These are phyloP conservation scores for Cyberlindnera maritima DNA, from an alignment of 805 yeast genomes.

Conservation along the genomic window DNA sequence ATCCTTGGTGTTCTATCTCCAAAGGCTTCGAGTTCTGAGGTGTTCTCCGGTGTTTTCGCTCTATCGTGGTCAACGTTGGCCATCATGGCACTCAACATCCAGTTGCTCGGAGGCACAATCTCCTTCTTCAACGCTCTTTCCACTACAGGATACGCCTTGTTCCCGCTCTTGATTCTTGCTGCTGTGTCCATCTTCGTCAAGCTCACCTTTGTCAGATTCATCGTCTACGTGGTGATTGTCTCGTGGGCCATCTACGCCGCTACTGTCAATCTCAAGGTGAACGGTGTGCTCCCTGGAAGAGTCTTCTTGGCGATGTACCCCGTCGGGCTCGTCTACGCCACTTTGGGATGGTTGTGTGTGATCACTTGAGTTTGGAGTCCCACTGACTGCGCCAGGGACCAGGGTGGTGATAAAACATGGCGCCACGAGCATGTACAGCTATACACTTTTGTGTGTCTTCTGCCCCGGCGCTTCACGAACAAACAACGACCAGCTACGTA, in stretches of 20 bases:
- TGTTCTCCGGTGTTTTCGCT: conserved; percentile 63
- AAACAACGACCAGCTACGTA: too few species aligned
- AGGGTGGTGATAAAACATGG: too few species aligned
- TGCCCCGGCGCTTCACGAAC: too few species aligned
- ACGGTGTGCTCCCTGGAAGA: conserved; percentile 64
- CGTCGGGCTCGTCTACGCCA: conserved; percentile 57
- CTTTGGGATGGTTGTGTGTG: conserved; percentile 65
- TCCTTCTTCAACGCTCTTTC: conserved; percentile 67
- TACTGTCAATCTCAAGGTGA: conserved; percentile 52
- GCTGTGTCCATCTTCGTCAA: conserved; percentile 45
- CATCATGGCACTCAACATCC: conserved; percentile 61
- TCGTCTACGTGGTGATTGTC: conserved; percentile 43
- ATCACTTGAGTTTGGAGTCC: conserved; percentile 41
- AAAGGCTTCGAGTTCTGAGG: conserved; percentile 40
- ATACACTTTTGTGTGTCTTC: too few species aligned
- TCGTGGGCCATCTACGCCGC: conserved; percentile 68
- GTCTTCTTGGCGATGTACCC: conserved; percentile 65
- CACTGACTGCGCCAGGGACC: too few species aligned
- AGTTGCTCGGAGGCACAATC: conserved; percentile 57
- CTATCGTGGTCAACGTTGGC: conserved; percentile 62
- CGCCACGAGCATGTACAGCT: too few species aligned
- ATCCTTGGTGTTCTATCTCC: conserved; percentile 34
- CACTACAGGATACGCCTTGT: conserved; percentile 67
- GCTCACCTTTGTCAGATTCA: conserved; percentile 47
- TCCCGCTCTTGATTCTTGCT: conserved; percentile 60